phyloP scores from a whole-genome alignment of 2,329 filamentous ascomycete species.

The Hypomyces perniciosus region DNA sequence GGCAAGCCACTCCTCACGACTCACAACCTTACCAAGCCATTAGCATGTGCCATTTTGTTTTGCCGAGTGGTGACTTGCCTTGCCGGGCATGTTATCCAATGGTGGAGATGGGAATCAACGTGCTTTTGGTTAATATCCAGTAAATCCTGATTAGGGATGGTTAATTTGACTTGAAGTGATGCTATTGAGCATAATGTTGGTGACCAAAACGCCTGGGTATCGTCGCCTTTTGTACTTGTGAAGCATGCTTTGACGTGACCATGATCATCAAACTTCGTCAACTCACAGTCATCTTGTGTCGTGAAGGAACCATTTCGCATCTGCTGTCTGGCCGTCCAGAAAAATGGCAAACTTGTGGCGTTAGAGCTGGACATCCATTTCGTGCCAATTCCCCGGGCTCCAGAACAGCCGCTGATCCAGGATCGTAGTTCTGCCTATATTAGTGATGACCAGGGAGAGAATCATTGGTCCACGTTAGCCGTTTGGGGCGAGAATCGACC shows the following conservation, averaged over 20 bases:
- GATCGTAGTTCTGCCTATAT: background rate
- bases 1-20: slow-evolving; percentile 28
- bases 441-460: background rate
- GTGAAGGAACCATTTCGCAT: background rate
- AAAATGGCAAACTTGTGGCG: slow-evolving; percentile 4
- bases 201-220: background rate
- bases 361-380: background rate
- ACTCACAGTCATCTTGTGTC: background rate
- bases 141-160: background rate
- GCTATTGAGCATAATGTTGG: background rate
- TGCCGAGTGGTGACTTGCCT: background rate
- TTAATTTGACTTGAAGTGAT: no score
- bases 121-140: no score
- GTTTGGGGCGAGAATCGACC: no score
- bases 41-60: background rate
- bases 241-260: background rate
- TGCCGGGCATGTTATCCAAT: background rate
- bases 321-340: background rate
- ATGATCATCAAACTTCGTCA: background rate
- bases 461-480: background rate
- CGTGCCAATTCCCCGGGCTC: background rate
- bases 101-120: background rate
- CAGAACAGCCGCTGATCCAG: background rate
- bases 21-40: slow-evolving; percentile 21
- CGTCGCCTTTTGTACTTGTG: background rate